Evolutionary conservation across 2,329 filamentous ascomycete genomes (phyloP).

Genomic region (Colletotrichum musicola): DNA sequence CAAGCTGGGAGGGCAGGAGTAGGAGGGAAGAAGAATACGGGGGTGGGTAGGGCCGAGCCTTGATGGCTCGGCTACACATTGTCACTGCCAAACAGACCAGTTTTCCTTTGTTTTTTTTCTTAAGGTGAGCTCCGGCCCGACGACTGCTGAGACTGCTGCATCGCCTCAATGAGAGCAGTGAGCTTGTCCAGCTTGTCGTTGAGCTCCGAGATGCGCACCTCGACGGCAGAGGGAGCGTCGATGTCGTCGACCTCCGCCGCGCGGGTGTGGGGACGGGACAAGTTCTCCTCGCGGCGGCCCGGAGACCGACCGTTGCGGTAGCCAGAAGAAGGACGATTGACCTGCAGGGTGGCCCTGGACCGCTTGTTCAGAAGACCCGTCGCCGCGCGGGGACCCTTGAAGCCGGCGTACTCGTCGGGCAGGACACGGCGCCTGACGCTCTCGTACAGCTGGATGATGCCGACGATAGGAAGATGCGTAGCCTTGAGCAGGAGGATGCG

Average conservation of each 20-base stretch:
- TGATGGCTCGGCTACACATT: conserved; percentile 5
- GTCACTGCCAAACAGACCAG: conserved; percentile 3
- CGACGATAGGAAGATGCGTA: conserved; percentile 77
- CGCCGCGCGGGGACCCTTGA: conserved; percentile 58
- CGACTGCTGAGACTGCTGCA: conserved; percentile 54
- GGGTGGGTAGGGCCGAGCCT: conserved; percentile 5
- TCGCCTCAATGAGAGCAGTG: conserved; percentile 63
- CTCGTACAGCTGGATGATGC: conserved; percentile 77
- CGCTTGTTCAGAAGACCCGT: conserved; percentile 44
- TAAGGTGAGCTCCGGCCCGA: background rate
- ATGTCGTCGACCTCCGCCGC: conserved; percentile 47
- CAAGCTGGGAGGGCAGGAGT: background rate
- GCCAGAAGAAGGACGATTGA: conserved; percentile 41
- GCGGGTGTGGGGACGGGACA: conserved; percentile 39
- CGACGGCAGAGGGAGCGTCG: conserved; percentile 56
- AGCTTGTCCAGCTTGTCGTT: conserved; percentile 70
- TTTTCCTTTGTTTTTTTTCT: background rate
- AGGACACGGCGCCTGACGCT: conserved; percentile 55
- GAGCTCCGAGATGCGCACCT: conserved; percentile 67
- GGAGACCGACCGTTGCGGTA: conserved; percentile 44
- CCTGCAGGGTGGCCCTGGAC: conserved; percentile 38
- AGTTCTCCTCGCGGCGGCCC: conserved; percentile 23
- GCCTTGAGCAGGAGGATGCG: conserved; percentile 73
- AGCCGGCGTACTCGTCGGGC: conserved; percentile 60
- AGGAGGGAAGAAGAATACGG: background rate